Evolutionary conservation across 306 rosid genomes (phyloP).

Genomic region (Vigna mungo): DNA sequence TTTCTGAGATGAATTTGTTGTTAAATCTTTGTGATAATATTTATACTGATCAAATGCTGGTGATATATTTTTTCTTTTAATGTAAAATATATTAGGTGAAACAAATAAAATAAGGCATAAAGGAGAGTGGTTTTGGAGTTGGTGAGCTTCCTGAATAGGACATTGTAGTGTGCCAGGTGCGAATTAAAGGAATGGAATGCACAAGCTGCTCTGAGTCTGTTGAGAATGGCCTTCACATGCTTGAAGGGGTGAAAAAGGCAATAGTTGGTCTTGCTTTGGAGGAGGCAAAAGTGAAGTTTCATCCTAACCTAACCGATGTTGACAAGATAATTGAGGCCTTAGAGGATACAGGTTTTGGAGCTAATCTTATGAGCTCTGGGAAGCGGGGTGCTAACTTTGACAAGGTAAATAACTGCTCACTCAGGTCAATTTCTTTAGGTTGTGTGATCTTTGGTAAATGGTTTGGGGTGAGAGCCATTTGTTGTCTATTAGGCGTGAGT

Average conservation of each 20-base stretch:
- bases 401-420: no score
- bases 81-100: constrained; percentile 57
- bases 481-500: no score
- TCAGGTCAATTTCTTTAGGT: no score
- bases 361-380: constrained; percentile 67
- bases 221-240: constrained; percentile 74
- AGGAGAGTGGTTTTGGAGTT: constrained; percentile 71
- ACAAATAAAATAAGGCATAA: constrained; percentile 61
- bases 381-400: no score
- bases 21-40: not conserved
- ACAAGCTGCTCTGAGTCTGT: constrained; percentile 86
- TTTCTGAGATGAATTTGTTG: not conserved
- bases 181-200: constrained; percentile 82
- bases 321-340: constrained; percentile 63
- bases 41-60: not conserved
- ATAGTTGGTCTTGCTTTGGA: constrained; percentile 73
- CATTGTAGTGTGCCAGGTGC: constrained; percentile 66
- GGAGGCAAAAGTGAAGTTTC: constrained; percentile 89
- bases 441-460: no score
- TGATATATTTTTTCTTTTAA: constrained; percentile 5
- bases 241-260: constrained; percentile 83
- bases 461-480: no score
- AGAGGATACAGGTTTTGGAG: constrained; percentile 82
- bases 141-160: constrained; percentile 64
- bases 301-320: constrained; percentile 60